phyloP scores from a whole-genome alignment of 176 grass and related monocot species.

The Raddia guianensis region DNA sequence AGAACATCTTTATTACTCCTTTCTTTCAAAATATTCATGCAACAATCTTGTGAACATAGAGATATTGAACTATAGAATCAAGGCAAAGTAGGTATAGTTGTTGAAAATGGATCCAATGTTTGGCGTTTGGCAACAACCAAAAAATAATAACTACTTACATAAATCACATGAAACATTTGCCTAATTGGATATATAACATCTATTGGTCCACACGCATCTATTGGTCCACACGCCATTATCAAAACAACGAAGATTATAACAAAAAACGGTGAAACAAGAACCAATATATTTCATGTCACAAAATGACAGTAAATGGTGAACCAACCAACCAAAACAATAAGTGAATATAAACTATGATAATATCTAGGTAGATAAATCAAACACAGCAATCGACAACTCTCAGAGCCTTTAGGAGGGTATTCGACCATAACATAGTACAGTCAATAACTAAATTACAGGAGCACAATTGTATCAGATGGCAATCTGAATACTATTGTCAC shows the following conservation, averaged over 20 bases:
- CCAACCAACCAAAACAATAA: not conserved
- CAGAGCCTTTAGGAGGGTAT: constrained; percentile 11
- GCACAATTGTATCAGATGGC: constrained; percentile 12
- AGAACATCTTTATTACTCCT: constrained; percentile 7
- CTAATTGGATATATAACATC: not conserved
- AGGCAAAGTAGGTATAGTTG: not conserved
- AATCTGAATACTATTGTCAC: not conserved
- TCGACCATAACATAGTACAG: not conserved
- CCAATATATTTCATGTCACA: not conserved
- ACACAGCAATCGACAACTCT: not conserved
- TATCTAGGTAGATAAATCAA: not conserved
- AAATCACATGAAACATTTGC: not conserved
- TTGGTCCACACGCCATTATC: not conserved
- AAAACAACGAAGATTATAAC: constrained; percentile 9
- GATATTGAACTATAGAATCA: not conserved
- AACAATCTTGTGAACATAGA: not conserved
- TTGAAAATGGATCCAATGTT: not conserved
- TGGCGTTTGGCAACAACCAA: not conserved
- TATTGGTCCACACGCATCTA: not conserved
- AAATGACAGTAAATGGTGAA: not conserved
- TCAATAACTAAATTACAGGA: not conserved
- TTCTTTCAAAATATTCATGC: constrained; percentile 5
- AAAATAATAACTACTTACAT: constrained; percentile 9
- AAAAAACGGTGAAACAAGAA: not conserved
- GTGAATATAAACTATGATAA: not conserved